Evolutionary conservation across 257 asterid genomes (phyloP), one percentile per base, ranked within the genome.

Genomic region (Oldenlandia corymbosa): DNA sequence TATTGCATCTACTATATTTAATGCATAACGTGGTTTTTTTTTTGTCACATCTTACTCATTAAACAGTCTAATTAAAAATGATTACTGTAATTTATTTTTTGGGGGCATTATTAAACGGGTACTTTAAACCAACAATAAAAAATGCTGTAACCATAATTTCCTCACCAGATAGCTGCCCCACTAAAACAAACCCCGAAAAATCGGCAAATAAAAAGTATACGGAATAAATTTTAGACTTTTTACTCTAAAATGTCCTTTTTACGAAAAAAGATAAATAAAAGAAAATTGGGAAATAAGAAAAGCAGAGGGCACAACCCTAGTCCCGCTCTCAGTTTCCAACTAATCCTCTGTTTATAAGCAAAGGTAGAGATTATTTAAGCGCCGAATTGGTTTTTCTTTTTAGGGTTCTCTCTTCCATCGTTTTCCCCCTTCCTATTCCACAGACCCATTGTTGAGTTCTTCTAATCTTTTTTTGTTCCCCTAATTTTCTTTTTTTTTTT

Each of bases 321-420:
- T 37, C n/a, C 10, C 31, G 0, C 41, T 13, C 13, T 54, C 26
- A 30, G 53, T 51, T 24, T 11, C 0, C 16, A 17, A 39, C 31
- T 51, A 51, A 21, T 51, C 18, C 57, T 12, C 1, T 23, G 55
- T 0, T 49, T 49, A n/a, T 23, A 4, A 20, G 55, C 16, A 1
- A 49, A 26, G 28, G 20, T 21, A 42, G 1, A 11, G 17, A 23
- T 2, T 51, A 23, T 51, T 31, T 26, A 18, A 27, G 28, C 55
- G 54, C 70, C 39, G 55, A n/a, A 9, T 37, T 1, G 49, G 30
- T 43, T n/a, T n/a, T n/a, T n/a, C n/a, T n/a, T 5, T 20, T 58
- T 37, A 34, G 63, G 72, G 68, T 62, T 68, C 17, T 17, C 14
- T 8, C 36, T 47, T 36, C 12, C 16, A 1, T 17, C 37, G n/a